Percentiles rank a stretch among this genome's conserved stretches.
Evolutionary conservation across 2,329 filamentous ascomycete genomes (phyloP).

Genomic region (Mollisiaceae sp.): DNA sequence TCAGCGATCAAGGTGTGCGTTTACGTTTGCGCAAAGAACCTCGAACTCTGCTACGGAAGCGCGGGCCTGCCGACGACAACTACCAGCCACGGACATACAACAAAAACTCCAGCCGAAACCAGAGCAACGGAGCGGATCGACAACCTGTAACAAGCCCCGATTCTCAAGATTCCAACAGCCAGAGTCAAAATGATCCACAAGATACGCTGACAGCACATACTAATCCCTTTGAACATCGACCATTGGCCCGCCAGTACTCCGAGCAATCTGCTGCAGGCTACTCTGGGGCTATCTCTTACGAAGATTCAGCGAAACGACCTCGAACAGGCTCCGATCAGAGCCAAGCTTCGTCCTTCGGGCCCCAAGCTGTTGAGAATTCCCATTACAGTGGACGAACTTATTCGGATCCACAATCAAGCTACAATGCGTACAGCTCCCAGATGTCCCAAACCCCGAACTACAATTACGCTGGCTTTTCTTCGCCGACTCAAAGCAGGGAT

Average conservation of each 20-base stretch:
- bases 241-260: conserved; percentile 27
- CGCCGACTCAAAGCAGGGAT: neutral
- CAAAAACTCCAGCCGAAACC: conserved; percentile 17
- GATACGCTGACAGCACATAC: conserved; percentile 20
- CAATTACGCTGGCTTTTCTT: neutral
- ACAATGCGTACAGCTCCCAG: conserved; percentile 17
- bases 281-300: conserved; percentile 25
- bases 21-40: conserved; percentile 84
- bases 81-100: conserved; percentile 41
- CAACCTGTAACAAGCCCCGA: conserved; percentile 19
- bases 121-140: conserved; percentile 18
- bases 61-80: conserved; percentile 42
- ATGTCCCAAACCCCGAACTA: neutral
- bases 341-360: conserved; percentile 27
- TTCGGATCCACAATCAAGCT: conserved; percentile 21
- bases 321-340: conserved; percentile 32
- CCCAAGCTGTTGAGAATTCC: conserved; percentile 27
- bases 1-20: conserved; percentile 86
- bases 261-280: conserved; percentile 28
- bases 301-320: conserved; percentile 30
- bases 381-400: conserved; percentile 25
- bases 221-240: conserved; percentile 25
- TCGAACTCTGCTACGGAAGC: conserved; percentile 50
- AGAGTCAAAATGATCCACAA: conserved; percentile 21
- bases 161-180: conserved; percentile 18